Evolutionary conservation across 176 grass and related monocot genomes (phyloP), one percentile per base, ranked within the genome.

Genomic region (Triticum dicoccoides): DNA sequence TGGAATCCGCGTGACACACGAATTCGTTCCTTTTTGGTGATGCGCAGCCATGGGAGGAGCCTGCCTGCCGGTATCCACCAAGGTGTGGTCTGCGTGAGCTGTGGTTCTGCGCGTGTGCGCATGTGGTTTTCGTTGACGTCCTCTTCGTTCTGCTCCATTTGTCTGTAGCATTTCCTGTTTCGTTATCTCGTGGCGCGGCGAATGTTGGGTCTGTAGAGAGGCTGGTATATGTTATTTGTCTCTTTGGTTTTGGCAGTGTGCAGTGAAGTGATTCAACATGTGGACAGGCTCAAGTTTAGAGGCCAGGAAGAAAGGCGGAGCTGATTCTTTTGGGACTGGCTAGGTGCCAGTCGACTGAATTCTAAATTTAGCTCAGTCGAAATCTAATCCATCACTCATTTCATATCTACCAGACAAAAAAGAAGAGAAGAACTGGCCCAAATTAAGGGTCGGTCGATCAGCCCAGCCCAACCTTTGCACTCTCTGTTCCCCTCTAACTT

Each of bases 1-100:
- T 74, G 67, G 34, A 59, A 84, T 90, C 66, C 11, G 52, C 89
- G 73, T 83, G 80, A 83, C 39, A 8, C n/a, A 85, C 20, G 41
- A 23, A 29, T 80, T 52, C 80, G 89, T 80, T 69, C 76, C 67
- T 65, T 80, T 23, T 18, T 29, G 84, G 32, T 56, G 42, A 78
- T 37, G 65, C 21, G 61, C 23, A 65, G 63, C 37, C 20, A 12
- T 4, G 27, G n/a, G 86, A 42, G 5, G 72, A 59, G 17, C 30
- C 58, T 12, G 42, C 15, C 72, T 25, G 61, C 59, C 69, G 69
- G 27, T 34, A 58, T 12, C 38, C 61, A 13, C 1, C 23, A 79
- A 78, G 79, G 84, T 67, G 89, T 83, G 84, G 89, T 29, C 73
- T 77, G 74, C 15, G 84, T 87, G 89, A 66, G 47, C 73, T 42